Conservation (phyloP, 352 stramenopile species). For the Plasmopara muralis region DNA sequence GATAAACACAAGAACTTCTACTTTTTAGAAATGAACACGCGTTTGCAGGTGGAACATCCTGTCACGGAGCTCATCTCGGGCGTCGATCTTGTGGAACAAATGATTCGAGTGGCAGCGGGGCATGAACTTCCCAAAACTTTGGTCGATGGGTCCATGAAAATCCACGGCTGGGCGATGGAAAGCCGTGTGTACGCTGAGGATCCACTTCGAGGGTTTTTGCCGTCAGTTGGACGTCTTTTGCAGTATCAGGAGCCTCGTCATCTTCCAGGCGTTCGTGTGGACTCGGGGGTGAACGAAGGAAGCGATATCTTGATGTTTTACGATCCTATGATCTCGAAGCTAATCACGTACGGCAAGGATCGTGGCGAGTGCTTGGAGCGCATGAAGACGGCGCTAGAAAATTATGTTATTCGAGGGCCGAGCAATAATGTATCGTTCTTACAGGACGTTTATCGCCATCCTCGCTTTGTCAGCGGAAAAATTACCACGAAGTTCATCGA, state of each 20-base stretch:
- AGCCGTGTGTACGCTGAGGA: slow-evolving; percentile 96
- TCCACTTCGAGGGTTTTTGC: slow-evolving; percentile 91
- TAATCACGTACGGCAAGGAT: slow-evolving; percentile 84
- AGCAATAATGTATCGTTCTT: slow-evolving; percentile 94
- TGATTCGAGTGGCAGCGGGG: slow-evolving; percentile 92
- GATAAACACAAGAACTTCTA: slow-evolving; percentile 97
- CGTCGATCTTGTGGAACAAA: slow-evolving; percentile 94
- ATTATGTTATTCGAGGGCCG: slow-evolving; percentile 93
- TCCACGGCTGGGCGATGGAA: slow-evolving; percentile 87
- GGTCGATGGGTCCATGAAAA: slow-evolving; percentile 50
- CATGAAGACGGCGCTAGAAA: slow-evolving; percentile 87
- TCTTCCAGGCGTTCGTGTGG: slow-evolving; percentile 76
- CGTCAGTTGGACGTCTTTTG: slow-evolving; percentile 91
- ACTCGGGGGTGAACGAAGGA: slow-evolving; percentile 90
- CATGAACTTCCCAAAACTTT: slow-evolving; percentile 82
- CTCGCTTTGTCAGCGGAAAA: slow-evolving; percentile 85
- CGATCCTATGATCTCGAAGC: slow-evolving; percentile 96
- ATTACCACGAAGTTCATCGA: slow-evolving; percentile 98
- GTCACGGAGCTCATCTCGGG: slow-evolving; percentile 93
- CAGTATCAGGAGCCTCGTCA: slow-evolving; percentile 88
- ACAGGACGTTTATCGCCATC: slow-evolving; percentile 88
- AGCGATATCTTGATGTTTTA: slow-evolving; percentile 94
- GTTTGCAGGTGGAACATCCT: slow-evolving; percentile 92
- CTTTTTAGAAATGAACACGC: slow-evolving; percentile 99
- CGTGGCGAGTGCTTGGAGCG: slow-evolving; percentile 76